phyloP scores from a whole-genome alignment of 2,329 filamentous ascomycete species.

The Magnaporthiopsis incrustans region DNA sequence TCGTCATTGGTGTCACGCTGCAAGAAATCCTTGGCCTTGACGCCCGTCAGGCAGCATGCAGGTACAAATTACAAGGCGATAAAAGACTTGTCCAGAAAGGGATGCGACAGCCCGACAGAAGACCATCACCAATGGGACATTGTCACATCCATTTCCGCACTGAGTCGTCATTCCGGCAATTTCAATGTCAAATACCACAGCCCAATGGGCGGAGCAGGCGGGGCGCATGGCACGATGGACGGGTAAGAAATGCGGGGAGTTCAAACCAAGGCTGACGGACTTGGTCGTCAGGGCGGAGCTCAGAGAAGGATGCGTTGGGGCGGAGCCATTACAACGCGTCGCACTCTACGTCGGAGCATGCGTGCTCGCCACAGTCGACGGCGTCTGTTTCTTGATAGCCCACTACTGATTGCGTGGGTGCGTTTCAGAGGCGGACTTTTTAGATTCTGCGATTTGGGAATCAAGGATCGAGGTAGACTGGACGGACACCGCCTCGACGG shows the following conservation, averaged over 20 bases:
- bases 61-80: neutral
- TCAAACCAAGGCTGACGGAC: neutral
- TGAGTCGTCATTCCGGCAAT: neutral
- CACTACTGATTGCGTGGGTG: neutral
- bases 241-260: neutral
- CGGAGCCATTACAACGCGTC: neutral
- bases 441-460: too few species aligned
- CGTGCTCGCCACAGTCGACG: neutral
- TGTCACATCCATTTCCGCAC: neutral
- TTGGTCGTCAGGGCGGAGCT: too few species aligned
- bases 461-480: neutral
- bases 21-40: neutral
- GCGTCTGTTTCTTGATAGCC: neutral
- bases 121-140: neutral
- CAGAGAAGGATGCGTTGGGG: neutral
- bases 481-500: neutral
- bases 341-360: neutral
- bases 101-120: neutral
- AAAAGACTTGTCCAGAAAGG: neutral
- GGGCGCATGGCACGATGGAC: neutral
- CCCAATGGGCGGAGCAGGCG: neutral
- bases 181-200: neutral
- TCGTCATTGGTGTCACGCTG: neutral
- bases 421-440: neutral
- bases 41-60: neutral